Base-by-base conservation (phyloP, 257 asterid species). In the Jacaranda copaia region DNA sequence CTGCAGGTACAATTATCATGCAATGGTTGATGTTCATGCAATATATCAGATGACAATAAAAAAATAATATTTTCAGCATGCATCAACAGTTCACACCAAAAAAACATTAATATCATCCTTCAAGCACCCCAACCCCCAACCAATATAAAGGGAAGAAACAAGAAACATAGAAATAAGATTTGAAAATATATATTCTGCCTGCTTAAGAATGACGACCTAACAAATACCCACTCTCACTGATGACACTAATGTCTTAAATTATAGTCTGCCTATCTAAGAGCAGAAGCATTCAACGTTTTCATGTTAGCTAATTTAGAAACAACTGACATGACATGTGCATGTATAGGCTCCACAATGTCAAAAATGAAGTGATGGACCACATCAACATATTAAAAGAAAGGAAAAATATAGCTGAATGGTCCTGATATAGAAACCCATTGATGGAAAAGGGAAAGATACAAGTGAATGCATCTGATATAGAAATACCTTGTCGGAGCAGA, bases 401-500 rank as follows among this genome's bases (percentile, higher is more conserved):
- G 89, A 42, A 87, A 25, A 84, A 68, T 84, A 86, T 83, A 15
- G 87, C 79, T 61, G 55, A 20, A 63, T 18, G 49, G 0, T 59
- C 76, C 36, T 55, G n/a, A 15, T 42, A 65, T 4, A 14, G 39
- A 40, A 42, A 8, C 8, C 1, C 6, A 5, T 18, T 4, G 61
- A 48, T 13, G 5, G 75, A 57, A 52, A 43, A 56, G 18, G 84
- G 38, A 85, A 82, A 68, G 82, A 88, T 84, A 84, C 86, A 20
- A 87, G 78, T 52, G 69, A 56, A 59, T 20, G 15, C 52, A 62
- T 62, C 43, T 45, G 51, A 67, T 53, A 77, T 66, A 14, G 55
- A 80, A 70, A 57, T 90, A 94, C 97, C 98, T 92, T 70, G 97
- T 88, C 81, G 89, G 88, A 40, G 93, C 93, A 61, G 98, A 89